Conservation (phyloP, 352 stramenopile genomes). For the Phytophthora litchii region DNA sequence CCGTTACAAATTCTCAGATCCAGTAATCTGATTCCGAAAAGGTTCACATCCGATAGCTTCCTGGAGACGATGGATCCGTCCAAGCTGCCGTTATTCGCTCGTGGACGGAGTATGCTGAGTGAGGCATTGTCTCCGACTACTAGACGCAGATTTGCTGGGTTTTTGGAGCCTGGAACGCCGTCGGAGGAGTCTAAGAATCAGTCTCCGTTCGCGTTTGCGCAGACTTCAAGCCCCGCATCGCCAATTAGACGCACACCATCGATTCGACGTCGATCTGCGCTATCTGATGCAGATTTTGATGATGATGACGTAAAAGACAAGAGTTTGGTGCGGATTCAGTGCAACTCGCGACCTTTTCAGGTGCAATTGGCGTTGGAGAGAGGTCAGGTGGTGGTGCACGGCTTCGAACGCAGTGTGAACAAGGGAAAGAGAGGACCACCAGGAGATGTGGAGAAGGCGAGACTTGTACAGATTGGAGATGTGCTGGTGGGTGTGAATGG, state of each 20-base stretch:
- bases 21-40: not conserved
- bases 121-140: constrained; percentile 66
- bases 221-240: constrained; percentile 11
- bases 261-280: constrained; percentile 31
- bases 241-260: constrained; percentile 16
- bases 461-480: constrained; percentile 54
- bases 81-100: constrained; percentile 37
- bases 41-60: not conserved
- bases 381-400: constrained; percentile 53
- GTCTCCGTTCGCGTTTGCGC: constrained; percentile 22
- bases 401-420: constrained; percentile 43
- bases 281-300: constrained; percentile 33
- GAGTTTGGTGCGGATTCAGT: constrained; percentile 57
- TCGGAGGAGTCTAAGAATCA: constrained; percentile 9
- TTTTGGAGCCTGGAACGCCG: constrained; percentile 33
- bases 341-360: constrained; percentile 51
- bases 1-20: constrained; percentile 21
- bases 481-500: constrained; percentile 70
- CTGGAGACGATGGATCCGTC: constrained; percentile 18
- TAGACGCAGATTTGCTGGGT: constrained; percentile 53
- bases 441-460: constrained; percentile 48
- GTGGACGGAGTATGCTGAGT: constrained; percentile 51
- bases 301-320: constrained; percentile 2
- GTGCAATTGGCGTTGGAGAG: constrained; percentile 49
- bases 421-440: constrained; percentile 28